phyloP scores from a whole-genome alignment of 345 rosid genomes.

The Physaria fendleri region DNA sequence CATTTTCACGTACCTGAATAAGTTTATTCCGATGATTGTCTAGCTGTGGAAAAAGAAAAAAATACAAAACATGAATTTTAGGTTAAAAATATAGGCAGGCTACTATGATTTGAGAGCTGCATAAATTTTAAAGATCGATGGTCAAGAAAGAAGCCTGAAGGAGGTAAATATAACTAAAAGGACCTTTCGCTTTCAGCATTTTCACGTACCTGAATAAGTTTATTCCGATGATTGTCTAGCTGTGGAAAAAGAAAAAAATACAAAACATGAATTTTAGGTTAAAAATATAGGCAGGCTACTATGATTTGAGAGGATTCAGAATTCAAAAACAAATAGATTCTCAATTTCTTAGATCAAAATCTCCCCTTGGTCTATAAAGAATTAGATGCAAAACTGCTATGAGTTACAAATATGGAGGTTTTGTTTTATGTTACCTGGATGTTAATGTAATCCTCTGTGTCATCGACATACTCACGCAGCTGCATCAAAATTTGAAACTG shows the following conservation, averaged over 20 bases:
- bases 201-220: conserved; percentile 81
- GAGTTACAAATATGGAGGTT: background rate
- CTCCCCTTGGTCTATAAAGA: too few species aligned
- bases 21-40: conserved; percentile 99
- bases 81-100: background rate
- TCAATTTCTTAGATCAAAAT: too few species aligned
- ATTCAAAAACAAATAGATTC: conserved; percentile 3
- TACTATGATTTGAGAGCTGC: conserved; percentile 51
- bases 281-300: background rate
- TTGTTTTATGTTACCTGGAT: conserved; percentile 57
- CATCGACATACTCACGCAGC: conserved; percentile 95
- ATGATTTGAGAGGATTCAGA: background rate
- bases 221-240: conserved; percentile 99
- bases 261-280: background rate
- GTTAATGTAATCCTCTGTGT: conserved; percentile 96
- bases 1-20: conserved; percentile 65
- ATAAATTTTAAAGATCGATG: conserved; percentile 9
- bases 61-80: background rate
- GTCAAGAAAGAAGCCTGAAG: conserved; percentile 8
- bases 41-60: conserved; percentile 74
- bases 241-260: too few species aligned
- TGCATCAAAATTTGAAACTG: conserved; percentile 34
- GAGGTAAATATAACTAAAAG: background rate
- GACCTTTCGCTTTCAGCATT: background rate
- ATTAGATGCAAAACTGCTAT: too few species aligned